Conservation (phyloP, 192 early-diverging fungal species). For the Coemansia sp. region DNA sequence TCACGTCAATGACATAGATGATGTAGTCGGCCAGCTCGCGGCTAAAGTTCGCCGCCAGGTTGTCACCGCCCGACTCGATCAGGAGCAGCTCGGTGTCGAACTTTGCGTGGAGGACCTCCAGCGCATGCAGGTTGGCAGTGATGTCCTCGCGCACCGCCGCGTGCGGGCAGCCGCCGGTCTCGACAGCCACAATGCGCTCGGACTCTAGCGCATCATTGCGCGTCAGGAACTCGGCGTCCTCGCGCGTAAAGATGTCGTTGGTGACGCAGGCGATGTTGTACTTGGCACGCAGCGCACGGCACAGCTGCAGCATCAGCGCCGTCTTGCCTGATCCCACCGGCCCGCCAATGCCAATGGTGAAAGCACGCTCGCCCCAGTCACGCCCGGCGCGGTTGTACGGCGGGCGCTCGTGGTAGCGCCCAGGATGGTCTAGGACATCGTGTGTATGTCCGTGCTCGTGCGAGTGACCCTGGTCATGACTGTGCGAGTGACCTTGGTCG, state of each 20-base stretch:
- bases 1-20: slow-evolving; percentile 97
- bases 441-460: slow-evolving; percentile 87
- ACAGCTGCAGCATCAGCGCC: slow-evolving; percentile 86
- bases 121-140: slow-evolving; percentile 85
- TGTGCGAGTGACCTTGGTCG: slow-evolving; percentile 16
- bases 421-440: slow-evolving; percentile 84
- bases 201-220: slow-evolving; percentile 80
- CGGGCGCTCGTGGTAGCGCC: slow-evolving; percentile 69
- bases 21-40: slow-evolving; percentile 82
- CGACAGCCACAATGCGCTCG: slow-evolving; percentile 87
- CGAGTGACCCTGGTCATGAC: slow-evolving; percentile 46
- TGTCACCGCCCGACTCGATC: slow-evolving; percentile 92
- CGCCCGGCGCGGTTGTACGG: slow-evolving; percentile 65
- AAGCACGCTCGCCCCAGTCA: slow-evolving; percentile 87
- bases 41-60: slow-evolving; percentile 82
- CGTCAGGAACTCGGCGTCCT: slow-evolving; percentile 94
- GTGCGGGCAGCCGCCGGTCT: slow-evolving; percentile 96
- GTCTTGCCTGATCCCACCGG: slow-evolving; percentile 96
- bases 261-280: slow-evolving; percentile 89
- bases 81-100: slow-evolving; percentile 79
- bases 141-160: slow-evolving; percentile 95
- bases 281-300: slow-evolving; percentile 69
- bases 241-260: slow-evolving; percentile 96
- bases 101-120: slow-evolving; percentile 81
- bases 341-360: slow-evolving; percentile 93